These are phyloP conservation scores for Sarocladiaceae sp. DNA, from an alignment of 2,329 filamentous ascomycete genomes.

Conservation along the genomic window DNA sequence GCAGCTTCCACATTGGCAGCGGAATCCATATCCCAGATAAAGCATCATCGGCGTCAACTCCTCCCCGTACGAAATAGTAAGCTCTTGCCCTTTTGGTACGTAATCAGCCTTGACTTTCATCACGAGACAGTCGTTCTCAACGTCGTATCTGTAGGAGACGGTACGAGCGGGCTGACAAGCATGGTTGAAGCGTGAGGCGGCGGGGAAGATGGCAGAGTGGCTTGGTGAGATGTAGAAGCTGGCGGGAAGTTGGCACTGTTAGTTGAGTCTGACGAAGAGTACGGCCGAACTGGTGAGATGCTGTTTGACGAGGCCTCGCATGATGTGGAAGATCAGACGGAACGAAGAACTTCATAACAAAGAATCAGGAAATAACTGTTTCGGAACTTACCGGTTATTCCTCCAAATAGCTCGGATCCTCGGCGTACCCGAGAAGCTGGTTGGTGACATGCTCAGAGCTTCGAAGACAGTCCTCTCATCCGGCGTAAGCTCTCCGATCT, in stretches of 20 bases:
- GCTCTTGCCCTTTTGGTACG: slow-evolving; percentile 40
- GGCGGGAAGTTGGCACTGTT: background rate
- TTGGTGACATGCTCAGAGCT: slow-evolving; percentile 30
- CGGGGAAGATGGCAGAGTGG: slow-evolving; percentile 38
- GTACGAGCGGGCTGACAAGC: slow-evolving; percentile 42
- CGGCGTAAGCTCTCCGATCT: slow-evolving; percentile 29
- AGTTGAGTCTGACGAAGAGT: no score
- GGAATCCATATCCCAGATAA: slow-evolving; percentile 45
- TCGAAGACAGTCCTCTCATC: slow-evolving; percentile 28
- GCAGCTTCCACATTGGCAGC: slow-evolving; percentile 47
- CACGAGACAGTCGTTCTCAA: slow-evolving; percentile 27
- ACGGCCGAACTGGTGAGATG: background rate
- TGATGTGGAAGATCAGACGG: no score
- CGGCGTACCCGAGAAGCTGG: slow-evolving; percentile 19
- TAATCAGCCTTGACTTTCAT: slow-evolving; percentile 31
- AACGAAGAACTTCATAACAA: background rate
- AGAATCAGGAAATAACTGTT: background rate
- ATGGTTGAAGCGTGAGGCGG: slow-evolving; percentile 56
- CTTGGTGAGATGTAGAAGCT: background rate
- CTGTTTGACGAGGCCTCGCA: background rate
- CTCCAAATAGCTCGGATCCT: slow-evolving; percentile 33
- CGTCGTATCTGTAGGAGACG: slow-evolving; percentile 40
- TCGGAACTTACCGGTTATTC: slow-evolving; percentile 41
- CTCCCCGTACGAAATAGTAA: slow-evolving; percentile 47
- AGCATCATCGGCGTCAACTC: slow-evolving; percentile 30